Evolutionary conservation across 306 rosid genomes (phyloP).

Genomic region (Vigna reflexopilosa): DNA sequence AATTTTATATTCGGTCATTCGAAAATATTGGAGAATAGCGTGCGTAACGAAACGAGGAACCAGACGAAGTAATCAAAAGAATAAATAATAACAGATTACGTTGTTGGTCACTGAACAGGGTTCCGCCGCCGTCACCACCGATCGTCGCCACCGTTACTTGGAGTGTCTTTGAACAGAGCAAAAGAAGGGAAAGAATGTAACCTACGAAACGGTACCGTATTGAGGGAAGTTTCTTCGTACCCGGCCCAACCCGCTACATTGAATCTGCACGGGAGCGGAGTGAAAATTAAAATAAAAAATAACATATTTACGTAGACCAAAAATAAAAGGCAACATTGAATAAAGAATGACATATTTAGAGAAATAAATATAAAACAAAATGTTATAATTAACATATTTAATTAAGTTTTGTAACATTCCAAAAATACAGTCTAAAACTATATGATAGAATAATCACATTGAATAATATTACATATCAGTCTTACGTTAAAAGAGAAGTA

Average conservation of each 20-base stretch:
- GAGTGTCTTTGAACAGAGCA: neutral
- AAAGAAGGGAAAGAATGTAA: neutral
- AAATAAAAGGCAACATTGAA: no score
- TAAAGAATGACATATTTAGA: no score
- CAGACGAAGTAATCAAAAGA: neutral
- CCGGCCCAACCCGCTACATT: neutral
- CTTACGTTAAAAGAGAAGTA: no score
- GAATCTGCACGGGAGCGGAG: no score
- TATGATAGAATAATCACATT: no score
- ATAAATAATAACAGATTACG: neutral
- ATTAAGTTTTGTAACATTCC: no score
- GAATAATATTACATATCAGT: no score
- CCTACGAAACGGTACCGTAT: slow-evolving; percentile 4
- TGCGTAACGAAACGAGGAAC: neutral
- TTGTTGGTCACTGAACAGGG: neutral
- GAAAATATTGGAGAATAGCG: neutral
- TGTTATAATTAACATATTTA: no score
- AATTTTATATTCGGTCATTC: neutral
- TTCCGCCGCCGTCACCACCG: slow-evolving; percentile 23
- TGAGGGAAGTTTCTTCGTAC: neutral
- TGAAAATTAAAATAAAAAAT: no score
- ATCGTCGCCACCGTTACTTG: slow-evolving; percentile 9
- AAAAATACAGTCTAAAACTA: no score
- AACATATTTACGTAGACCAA: no score
- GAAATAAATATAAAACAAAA: no score